A percentile compares a stretch with the other conserved stretches of the same genome.
phyloP scores from a whole-genome alignment of 75 land plant species.

The Sequoiadendron giganteum region DNA sequence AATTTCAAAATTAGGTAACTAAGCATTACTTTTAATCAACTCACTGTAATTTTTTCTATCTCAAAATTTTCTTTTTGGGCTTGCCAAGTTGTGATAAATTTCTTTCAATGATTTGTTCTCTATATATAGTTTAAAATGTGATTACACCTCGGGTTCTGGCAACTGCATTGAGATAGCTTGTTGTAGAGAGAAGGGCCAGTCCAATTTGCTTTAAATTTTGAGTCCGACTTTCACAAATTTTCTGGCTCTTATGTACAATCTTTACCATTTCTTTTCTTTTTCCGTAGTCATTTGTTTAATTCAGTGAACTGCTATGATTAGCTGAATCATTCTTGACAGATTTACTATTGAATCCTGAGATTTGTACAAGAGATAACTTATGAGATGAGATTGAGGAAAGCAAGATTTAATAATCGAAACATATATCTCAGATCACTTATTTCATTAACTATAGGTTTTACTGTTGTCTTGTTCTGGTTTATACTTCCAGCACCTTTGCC shows the following conservation, averaged over 20 bases:
- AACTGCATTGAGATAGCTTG: not conserved
- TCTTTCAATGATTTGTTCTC: not conserved
- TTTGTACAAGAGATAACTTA: not conserved
- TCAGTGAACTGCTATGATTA: not conserved
- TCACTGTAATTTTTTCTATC: too few relatives aligned
- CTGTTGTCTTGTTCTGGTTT: not conserved
- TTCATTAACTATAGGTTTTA: not conserved
- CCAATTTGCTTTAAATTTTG: not conserved
- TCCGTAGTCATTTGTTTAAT: not conserved
- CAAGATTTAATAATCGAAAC: not conserved
- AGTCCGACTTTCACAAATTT: not conserved
- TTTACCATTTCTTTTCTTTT: not conserved
- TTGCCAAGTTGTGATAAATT: not conserved
- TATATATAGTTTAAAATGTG: not conserved
- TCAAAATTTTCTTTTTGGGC: too few relatives aligned
- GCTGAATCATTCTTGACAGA: not conserved
- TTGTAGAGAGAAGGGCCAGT: not conserved
- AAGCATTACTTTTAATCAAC: too few relatives aligned
- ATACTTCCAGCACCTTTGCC: constrained; percentile 66
- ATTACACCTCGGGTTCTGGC: not conserved
- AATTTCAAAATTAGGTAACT: too few relatives aligned
- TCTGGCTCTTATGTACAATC: not conserved
- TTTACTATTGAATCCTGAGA: not conserved
- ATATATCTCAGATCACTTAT: not conserved
- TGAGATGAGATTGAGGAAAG: not conserved